These are phyloP conservation scores for Cercospora nicotianae DNA, from an alignment of 2,329 filamentous ascomycete species.

Conservation along the genomic window DNA sequence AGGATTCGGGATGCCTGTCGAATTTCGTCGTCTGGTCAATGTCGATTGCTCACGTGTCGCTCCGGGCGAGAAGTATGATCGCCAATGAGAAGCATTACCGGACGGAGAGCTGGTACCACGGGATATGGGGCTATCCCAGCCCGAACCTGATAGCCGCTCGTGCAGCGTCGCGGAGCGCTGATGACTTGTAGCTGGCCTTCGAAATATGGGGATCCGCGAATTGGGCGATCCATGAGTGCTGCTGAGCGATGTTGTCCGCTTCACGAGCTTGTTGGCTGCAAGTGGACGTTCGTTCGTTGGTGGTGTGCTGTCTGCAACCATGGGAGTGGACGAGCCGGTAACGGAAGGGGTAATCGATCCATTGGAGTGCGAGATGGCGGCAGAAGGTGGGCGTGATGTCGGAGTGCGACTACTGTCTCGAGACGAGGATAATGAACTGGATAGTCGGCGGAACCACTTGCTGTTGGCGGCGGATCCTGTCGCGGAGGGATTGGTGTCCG, in stretches of 20 bases:
- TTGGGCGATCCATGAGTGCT: conserved; percentile 50
- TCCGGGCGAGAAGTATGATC: conserved; percentile 39
- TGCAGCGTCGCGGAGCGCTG: conserved; percentile 72
- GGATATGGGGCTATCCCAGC: conserved; percentile 21
- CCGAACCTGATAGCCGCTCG: conserved; percentile 24
- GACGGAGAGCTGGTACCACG: conserved; percentile 16
- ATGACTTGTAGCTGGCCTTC: conserved; percentile 75
- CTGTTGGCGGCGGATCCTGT: conserved; percentile 22
- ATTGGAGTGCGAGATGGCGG: conserved; percentile 60
- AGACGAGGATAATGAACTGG: conserved; percentile 43
- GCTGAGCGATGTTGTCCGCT: conserved; percentile 63
- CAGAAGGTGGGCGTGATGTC: conserved; percentile 64
- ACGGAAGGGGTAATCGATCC: conserved; percentile 51
- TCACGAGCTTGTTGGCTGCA: conserved; percentile 74
- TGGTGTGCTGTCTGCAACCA: conserved; percentile 49
- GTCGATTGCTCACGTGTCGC: conserved; percentile 25
- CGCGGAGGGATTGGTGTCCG: conserved; percentile 11
- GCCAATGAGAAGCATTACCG: conserved; percentile 34
- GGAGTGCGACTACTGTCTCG: conserved; percentile 49
- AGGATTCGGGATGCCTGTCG: conserved; percentile 41
- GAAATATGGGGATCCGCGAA: conserved; percentile 65
- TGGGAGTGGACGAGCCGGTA: conserved; percentile 61
- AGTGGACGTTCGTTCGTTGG: conserved; percentile 37
- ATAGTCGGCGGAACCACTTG: conserved; percentile 69
- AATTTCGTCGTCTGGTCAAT: conserved; percentile 29